Evolutionary conservation across 1,284 basidiomycete species (phyloP), one percentile per base, ranked within the genome.

Genomic region (Cutaneotrichosporon curvatum): DNA sequence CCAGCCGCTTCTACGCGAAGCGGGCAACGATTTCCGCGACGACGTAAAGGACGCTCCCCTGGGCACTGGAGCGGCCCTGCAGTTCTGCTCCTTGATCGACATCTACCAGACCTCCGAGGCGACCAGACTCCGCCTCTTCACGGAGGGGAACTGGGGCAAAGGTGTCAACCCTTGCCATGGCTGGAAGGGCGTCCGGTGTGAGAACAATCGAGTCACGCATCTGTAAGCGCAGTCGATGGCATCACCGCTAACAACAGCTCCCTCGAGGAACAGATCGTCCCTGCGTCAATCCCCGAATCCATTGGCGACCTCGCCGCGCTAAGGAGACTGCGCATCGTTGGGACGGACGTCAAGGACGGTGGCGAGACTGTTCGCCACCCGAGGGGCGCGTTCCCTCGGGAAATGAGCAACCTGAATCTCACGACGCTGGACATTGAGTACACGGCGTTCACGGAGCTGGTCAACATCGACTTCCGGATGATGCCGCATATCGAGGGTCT

Each of bases 81-180:
- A 73, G 51, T 73, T 65, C 51, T 73, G 72, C 41, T 64, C 67
- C 1, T 49, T 73, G 37, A 59, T 62, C 47, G 61, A 69, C 31
- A 40, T 73, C 4, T 11, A 25, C n/a, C 18, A 25, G 22, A n/a
- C 22, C 5, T 47, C 43, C 0, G 47, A 35, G 20, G 45, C 38
- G 33, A 18, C 38, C n/a, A 32, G 32, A 6, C 18, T 7, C 2
- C 25, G 43, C 30, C n/a, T n/a, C 16, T 25, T 18, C 40, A 32
- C n/a, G 20, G 37, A 20, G 58, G 58, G 2, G n/a, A n/a, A n/a
- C n/a, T 66, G 65, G 67, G 58, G 51, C 20, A 50, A 40, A 11
- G 56, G 65, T 46, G 58, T 53, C 5, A 58, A 57, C 37, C 58
- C 62, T 0, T 71, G 71, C 48, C 5, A 11, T 1, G 56, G 40